Evolutionary conservation across 805 yeast species (phyloP).

Genomic region (Zygoascus flipseniorum): DNA sequence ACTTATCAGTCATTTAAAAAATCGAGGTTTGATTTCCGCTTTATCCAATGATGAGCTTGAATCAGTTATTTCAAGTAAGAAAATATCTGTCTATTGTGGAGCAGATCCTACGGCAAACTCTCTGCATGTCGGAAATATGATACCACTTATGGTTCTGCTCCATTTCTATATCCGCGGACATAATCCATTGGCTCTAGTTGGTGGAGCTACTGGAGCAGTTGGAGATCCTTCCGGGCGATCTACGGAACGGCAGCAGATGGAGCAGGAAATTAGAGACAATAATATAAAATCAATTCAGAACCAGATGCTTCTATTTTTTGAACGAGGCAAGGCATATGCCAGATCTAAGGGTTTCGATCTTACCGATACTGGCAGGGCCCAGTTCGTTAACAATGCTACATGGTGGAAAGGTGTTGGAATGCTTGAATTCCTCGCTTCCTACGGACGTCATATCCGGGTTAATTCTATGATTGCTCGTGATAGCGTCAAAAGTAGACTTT

Average conservation of each 20-base stretch:
- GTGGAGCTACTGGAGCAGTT: slow-evolving; percentile 80
- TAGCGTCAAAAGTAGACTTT: slow-evolving; percentile 67
- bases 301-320: slow-evolving; percentile 58
- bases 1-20: slow-evolving; percentile 33
- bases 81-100: slow-evolving; percentile 72
- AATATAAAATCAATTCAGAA: slow-evolving; percentile 52
- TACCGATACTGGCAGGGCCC: slow-evolving; percentile 29
- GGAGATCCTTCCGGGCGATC: slow-evolving; percentile 95
- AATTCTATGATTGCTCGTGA: slow-evolving; percentile 85
- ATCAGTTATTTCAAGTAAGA: slow-evolving; percentile 16
- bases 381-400: slow-evolving; percentile 52
- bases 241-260: slow-evolving; percentile 61
- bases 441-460: slow-evolving; percentile 73
- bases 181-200: slow-evolving; percentile 66
- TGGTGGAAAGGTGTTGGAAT: slow-evolving; percentile 84
- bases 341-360: slow-evolving; percentile 32
- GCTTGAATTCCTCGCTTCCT: slow-evolving; percentile 67
- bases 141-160: slow-evolving; percentile 76
- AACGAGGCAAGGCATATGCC: slow-evolving; percentile 57
- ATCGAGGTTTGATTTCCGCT: slow-evolving; percentile 40
- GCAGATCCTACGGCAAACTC: slow-evolving; percentile 94
- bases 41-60: slow-evolving; percentile 18
- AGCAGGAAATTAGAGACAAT: slow-evolving; percentile 37
- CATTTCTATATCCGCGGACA: slow-evolving; percentile 86
- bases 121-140: slow-evolving; percentile 80